phyloP scores from a whole-genome alignment of 176 grass and related monocot genomes.

The Neostapfia colusana region DNA sequence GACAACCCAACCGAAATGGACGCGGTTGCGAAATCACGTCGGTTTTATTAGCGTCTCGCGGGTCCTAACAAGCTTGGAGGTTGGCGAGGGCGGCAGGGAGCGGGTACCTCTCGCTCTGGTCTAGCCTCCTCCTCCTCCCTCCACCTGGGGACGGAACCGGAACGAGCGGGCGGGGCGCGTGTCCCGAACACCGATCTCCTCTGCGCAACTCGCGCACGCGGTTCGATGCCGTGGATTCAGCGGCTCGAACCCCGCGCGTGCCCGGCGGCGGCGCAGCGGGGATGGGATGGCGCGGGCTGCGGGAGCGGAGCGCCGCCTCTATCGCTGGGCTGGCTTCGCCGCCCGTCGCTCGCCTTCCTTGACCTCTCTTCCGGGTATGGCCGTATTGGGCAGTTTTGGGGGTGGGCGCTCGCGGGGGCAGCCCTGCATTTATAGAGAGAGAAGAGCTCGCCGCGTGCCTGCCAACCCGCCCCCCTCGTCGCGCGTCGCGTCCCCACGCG shows the following conservation, averaged over 20 bases:
- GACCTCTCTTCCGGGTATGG: conserved; percentile 28
- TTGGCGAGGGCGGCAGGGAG: background rate
- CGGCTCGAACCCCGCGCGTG: background rate
- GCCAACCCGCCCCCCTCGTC: conserved; percentile 37
- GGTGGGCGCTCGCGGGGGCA: background rate
- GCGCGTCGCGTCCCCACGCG: conserved; percentile 17
- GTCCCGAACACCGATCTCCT: background rate
- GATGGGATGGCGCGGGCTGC: conserved; percentile 9
- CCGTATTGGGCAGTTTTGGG: conserved; percentile 27
- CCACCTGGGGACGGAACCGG: conserved; percentile 24
- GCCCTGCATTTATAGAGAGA: conserved; percentile 49
- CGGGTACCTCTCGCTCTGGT: conserved; percentile 44
- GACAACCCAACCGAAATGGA: conserved; percentile 8
- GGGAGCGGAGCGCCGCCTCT: conserved; percentile 31
- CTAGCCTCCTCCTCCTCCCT: conserved; percentile 16
- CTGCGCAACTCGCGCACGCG: conserved; percentile 7
- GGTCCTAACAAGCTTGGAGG: conserved; percentile 15
- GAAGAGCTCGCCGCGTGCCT: conserved; percentile 1
- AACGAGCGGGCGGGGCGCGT: background rate
- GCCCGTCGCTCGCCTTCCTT: conserved; percentile 35
- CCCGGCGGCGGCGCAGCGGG: conserved; percentile 10
- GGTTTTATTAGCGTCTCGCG: conserved; percentile 12
- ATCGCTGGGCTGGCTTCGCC: conserved; percentile 5
- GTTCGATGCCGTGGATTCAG: conserved; percentile 14
- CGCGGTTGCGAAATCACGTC: conserved; percentile 30